Evolutionary conservation across 2,329 filamentous ascomycete species (phyloP).

Genomic region (Zasmidium cellare): DNA sequence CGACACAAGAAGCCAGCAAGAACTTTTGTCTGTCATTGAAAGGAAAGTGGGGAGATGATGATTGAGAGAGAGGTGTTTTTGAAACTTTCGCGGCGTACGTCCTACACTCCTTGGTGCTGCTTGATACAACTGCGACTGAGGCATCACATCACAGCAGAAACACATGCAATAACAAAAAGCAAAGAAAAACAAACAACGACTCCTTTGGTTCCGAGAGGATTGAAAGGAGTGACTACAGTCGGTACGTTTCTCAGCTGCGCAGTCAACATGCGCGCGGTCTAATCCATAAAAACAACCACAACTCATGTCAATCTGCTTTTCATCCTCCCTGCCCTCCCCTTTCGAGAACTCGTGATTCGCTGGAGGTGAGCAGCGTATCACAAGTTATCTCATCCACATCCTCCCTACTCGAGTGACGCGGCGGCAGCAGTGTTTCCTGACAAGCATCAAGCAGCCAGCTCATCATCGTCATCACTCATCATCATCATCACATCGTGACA

Average conservation of each 20-base stretch:
- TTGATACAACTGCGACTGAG: slow-evolving; percentile 2
- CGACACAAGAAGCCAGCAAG: too few relatives aligned
- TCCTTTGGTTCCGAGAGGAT: not conserved
- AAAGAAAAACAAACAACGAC: too few relatives aligned
- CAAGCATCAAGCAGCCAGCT: not conserved
- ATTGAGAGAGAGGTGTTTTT: not conserved
- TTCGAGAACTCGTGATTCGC: not conserved
- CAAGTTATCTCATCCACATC: not conserved
- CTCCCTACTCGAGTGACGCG: too few relatives aligned
- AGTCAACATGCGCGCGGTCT: not conserved
- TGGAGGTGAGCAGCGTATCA: slow-evolving; percentile 4
- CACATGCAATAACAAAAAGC: not conserved
- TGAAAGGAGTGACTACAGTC: slow-evolving; percentile 4
- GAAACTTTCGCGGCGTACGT: slow-evolving; percentile 2
- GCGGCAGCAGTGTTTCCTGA: not conserved
- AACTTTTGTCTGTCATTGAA: too few relatives aligned
- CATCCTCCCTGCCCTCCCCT: not conserved
- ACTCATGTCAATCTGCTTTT: not conserved
- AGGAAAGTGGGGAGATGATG: too few relatives aligned
- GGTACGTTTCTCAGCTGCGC: not conserved
- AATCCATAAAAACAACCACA: not conserved
- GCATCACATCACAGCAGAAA: not conserved
- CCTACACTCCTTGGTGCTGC: not conserved
- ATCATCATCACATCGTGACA: slow-evolving; percentile 10
- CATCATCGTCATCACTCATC: slow-evolving; percentile 1